These are phyloP conservation scores for Erythrobasidium hasegawianum DNA, from an alignment of 1,284 basidiomycete genomes.

Conservation along the genomic window DNA sequence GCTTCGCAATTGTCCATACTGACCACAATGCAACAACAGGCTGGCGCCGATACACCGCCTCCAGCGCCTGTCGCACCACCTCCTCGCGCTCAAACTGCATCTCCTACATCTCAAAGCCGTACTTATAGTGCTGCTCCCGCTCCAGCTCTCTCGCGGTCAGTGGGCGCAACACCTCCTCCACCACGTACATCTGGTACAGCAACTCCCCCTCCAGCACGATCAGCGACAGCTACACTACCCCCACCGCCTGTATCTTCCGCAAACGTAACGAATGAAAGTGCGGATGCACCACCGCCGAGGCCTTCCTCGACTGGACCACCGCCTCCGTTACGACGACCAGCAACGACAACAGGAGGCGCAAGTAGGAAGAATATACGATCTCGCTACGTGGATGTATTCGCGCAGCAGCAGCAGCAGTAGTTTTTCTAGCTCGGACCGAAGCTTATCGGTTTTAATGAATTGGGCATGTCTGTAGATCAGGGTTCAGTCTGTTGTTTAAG, in stretches of 20 bases:
- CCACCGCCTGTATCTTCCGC: neutral
- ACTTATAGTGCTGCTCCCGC: neutral
- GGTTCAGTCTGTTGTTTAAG: too few species aligned
- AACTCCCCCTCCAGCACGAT: neutral
- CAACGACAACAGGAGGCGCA: conserved; percentile 18
- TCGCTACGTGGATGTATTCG: conserved; percentile 34
- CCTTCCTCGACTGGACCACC: neutral
- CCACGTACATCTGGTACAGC: neutral
- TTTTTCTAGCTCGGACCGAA: too few species aligned
- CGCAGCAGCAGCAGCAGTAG: conserved; percentile 25
- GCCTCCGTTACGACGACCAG: conserved; percentile 10
- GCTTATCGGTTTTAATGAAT: too few species aligned
- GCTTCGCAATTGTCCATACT: too few species aligned
- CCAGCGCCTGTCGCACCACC: conserved; percentile 27
- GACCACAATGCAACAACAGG: neutral
- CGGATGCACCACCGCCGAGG: conserved; percentile 1
- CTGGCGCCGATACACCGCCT: conserved; percentile 26
- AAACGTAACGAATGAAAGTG: neutral
- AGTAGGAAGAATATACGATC: conserved; percentile 24
- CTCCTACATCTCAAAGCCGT: conserved; percentile 15
- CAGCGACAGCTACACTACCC: neutral
- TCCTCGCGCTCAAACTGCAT: conserved; percentile 30
- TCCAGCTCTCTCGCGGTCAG: neutral
- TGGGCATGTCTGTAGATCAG: too few species aligned
- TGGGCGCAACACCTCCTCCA: conserved; percentile 19